These are phyloP conservation scores for Diospyros kaki DNA, from an alignment of 148 eudicot species.

Conservation along the genomic window DNA sequence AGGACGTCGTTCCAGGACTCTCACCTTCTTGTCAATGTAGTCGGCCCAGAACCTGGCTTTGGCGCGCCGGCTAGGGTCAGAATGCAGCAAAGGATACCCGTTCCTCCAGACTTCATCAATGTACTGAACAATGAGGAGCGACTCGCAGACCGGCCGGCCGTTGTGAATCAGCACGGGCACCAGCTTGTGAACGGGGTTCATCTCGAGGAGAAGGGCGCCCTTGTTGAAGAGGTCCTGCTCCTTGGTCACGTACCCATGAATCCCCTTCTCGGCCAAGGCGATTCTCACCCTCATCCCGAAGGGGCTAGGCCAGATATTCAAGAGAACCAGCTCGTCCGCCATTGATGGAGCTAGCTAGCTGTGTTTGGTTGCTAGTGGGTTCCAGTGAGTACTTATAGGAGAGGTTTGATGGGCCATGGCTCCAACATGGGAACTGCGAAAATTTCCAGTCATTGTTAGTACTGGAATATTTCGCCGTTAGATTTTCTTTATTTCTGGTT, in stretches of 20 bases:
- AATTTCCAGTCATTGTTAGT: no score
- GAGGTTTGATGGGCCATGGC: no score
- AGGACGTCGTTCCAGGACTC: no score
- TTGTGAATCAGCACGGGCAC: constrained; percentile 27
- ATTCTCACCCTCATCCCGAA: constrained; percentile 26
- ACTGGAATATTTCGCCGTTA: no score
- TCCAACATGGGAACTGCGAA: no score
- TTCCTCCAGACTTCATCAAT: constrained; percentile 24
- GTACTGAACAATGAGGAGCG: constrained; percentile 17
- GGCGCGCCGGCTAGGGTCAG: constrained; percentile 18
- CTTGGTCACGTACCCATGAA: constrained; percentile 6
- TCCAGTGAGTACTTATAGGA: no score
- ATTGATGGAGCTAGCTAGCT: no score
- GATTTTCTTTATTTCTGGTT: no score
- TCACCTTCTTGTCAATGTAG: constrained; percentile 24
- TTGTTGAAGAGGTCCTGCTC: constrained; percentile 25
- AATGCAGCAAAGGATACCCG: constrained; percentile 13
- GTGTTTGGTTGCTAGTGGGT: no score
- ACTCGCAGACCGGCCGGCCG: constrained; percentile 12
- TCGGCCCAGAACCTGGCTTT: constrained; percentile 9
- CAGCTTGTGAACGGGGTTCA: constrained; percentile 29
- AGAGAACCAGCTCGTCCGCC: neutral
- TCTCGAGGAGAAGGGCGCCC: constrained; percentile 10
- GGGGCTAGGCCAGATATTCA: constrained; percentile 18
- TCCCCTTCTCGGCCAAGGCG: constrained; percentile 27